Evolutionary conservation across 257 asterid genomes (phyloP), one percentile per base, ranked within the genome.

Genomic region (Nicotiana paniculata): DNA sequence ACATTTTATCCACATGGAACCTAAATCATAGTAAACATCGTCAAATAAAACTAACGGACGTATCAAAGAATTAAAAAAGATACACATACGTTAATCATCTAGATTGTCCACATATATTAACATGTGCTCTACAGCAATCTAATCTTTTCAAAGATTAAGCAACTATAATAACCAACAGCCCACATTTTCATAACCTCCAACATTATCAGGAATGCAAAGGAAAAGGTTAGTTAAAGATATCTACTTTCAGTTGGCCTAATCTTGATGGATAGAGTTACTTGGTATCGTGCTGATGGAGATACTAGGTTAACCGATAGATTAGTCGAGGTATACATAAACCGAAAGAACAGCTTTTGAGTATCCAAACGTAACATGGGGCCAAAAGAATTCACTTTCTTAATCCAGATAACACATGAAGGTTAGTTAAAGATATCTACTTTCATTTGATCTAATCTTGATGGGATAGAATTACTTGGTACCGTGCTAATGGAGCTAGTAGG

Each of bases 1-100:
- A 96, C 99, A 96, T 94, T 88, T 96, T 96, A 83, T 96, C 98
- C 86, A 96, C 99, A 87, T 92, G 98, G 86, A 96, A 96, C 98
- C 99, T 94, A 84, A 85, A 86, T 55, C 67, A 80, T 82, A 86
- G 83, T 18, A 89, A 67, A 82, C 53, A 43, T 62, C 57, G 75
- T 88, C 83, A 77, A 69, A 53, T 32, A 66, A 84, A 82, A 85
- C 76, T 79, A 69, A 18, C 39, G 26, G 17, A 75, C 8, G 35
- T 28, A 85, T 80, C 72, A 35, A 70, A 53, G 51, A 57, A 77
- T 61, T 37, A 32, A 81, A 21, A 70, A 16, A 57, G 59, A 69
- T 39, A 64, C 58, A 78, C 82, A 3, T 57, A 75, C 8, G 9
- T 75, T 13, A 51, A 51, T 51, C 80, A 75, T 26, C 54, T 9